These are phyloP conservation scores for Beauveria sp. DNA, from an alignment of 2,329 filamentous ascomycete genomes.

Conservation along the genomic window DNA sequence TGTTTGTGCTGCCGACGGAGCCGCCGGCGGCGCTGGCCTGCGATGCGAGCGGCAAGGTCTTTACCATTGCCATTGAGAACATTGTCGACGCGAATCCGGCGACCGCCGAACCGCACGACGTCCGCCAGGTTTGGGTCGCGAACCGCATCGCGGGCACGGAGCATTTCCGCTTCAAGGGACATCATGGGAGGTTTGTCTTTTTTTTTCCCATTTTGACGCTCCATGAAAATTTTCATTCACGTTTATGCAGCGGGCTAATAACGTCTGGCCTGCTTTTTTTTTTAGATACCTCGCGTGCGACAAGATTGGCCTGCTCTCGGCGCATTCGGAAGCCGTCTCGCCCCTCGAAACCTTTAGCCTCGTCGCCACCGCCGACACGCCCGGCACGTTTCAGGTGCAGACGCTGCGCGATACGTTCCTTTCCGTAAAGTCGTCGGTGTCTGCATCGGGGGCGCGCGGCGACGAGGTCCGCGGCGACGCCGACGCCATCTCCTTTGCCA, in stretches of 20 bases:
- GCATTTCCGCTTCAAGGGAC: conserved; percentile 76
- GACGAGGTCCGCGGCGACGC: conserved; percentile 72
- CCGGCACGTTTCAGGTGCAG: conserved; percentile 67
- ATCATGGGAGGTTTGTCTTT: conserved; percentile 63
- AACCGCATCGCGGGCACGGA: conserved; percentile 78
- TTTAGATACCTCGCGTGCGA: conserved; percentile 76
- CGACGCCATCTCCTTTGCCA: conserved; percentile 57
- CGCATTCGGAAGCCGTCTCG: conserved; percentile 73
- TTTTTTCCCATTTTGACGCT: too few relatives aligned
- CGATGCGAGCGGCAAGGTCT: conserved; percentile 82
- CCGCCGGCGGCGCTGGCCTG: conserved; percentile 70
- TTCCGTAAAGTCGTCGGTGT: conserved; percentile 47
- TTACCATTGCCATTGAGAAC: conserved; percentile 75
- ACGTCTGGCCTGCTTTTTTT: neutral
- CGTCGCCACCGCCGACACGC: conserved; percentile 56
- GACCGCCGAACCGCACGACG: conserved; percentile 93
- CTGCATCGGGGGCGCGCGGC: conserved; percentile 32
- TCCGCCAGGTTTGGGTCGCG: conserved; percentile 91
- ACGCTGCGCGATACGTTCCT: conserved; percentile 67
- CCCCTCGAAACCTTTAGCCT: conserved; percentile 73
- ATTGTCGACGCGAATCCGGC: conserved; percentile 72
- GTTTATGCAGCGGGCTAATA: too few relatives aligned
- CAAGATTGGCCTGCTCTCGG: conserved; percentile 70
- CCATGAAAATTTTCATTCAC: too few relatives aligned
- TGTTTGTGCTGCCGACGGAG: conserved; percentile 73